Conservation (phyloP, 2,329 filamentous ascomycete species). For the Leptographium flavum region DNA sequence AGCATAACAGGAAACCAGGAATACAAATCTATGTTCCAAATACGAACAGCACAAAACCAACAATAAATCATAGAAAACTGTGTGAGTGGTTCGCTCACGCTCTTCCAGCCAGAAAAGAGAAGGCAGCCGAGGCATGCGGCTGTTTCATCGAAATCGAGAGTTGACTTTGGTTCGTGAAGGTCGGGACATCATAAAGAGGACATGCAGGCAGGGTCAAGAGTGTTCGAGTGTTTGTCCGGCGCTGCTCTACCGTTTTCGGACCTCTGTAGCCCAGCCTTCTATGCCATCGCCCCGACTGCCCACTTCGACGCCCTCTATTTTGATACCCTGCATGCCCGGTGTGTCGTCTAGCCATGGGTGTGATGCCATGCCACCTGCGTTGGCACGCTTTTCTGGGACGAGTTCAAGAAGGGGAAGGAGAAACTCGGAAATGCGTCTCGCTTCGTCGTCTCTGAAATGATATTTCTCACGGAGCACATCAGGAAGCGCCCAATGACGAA, state of each 20-base stretch:
- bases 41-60: not conserved
- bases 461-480: slow-evolving; percentile 95
- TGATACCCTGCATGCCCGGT: slow-evolving; percentile 72
- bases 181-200: not conserved
- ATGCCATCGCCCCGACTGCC: slow-evolving; percentile 83
- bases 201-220: not conserved
- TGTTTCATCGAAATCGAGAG: not conserved
- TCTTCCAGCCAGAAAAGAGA: not conserved
- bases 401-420: slow-evolving; percentile 84
- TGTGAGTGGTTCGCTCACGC: not conserved
- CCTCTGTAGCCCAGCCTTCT: slow-evolving; percentile 81
- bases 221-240: not conserved
- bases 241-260: slow-evolving; percentile 55
- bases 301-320: slow-evolving; percentile 58
- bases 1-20: not conserved
- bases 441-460: slow-evolving; percentile 76
- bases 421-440: slow-evolving; percentile 65
- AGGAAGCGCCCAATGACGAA: slow-evolving; percentile 88
- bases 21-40: slow-evolving; percentile 1
- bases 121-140: not conserved
- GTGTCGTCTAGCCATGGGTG: slow-evolving; percentile 74
- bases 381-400: slow-evolving; percentile 75
- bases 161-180: not conserved
- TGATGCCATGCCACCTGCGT: slow-evolving; percentile 88
- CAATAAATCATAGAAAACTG: not conserved